phyloP scores from a whole-genome alignment of 2,329 filamentous ascomycete species.

The Diaporthe batatas region DNA sequence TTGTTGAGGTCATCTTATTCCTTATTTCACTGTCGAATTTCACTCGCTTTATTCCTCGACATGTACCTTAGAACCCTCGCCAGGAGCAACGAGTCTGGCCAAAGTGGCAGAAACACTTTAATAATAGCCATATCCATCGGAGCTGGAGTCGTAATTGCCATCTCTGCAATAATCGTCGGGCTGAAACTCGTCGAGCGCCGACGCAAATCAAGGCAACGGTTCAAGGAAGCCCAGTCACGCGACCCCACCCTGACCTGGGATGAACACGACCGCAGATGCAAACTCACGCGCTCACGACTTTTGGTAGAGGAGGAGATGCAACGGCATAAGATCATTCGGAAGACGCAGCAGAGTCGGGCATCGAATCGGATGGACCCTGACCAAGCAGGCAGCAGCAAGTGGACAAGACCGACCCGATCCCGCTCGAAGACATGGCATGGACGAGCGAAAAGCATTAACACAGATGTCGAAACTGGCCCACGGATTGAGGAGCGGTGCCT shows the following conservation, averaged over 20 bases:
- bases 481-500: neutral
- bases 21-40: conserved; percentile 7
- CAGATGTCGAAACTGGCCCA: neutral
- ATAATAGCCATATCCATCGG: conserved; percentile 19
- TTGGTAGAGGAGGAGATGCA: conserved; percentile 45
- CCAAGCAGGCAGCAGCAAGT: neutral
- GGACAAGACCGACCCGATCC: neutral
- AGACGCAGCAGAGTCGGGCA: conserved; percentile 45
- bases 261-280: conserved; percentile 43
- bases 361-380: conserved; percentile 37
- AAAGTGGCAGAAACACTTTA: conserved; percentile 7
- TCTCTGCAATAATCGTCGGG: conserved; percentile 16
- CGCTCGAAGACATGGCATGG: conserved; percentile 38
- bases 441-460: neutral
- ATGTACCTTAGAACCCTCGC: neutral
- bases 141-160: conserved; percentile 9
- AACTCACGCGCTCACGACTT: conserved; percentile 43
- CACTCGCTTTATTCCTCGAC: neutral
- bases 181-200: conserved; percentile 39
- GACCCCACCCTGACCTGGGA: conserved; percentile 46
- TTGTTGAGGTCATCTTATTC: neutral
- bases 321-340: conserved; percentile 44
- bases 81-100: neutral
- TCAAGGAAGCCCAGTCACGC: conserved; percentile 42
- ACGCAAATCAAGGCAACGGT: conserved; percentile 24